Evolutionary conservation across 2,329 filamentous ascomycete species (phyloP), one percentile per base, ranked within the genome.

Genomic region (Colletotrichum simmondsii): DNA sequence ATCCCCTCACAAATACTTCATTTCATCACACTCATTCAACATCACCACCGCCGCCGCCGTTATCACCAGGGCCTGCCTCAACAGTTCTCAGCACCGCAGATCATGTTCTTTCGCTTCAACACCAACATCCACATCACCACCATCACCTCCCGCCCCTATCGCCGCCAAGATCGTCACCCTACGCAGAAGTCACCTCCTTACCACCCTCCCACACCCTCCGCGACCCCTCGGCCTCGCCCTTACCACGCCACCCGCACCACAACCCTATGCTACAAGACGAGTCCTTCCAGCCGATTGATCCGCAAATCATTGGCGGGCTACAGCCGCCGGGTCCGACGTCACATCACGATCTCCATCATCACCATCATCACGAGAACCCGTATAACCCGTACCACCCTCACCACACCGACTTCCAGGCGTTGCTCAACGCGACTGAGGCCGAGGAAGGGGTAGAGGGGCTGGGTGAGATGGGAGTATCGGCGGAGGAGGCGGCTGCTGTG

Each of bases 271-370:
- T 83, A 14, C 81, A 83, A 19, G 80, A 76, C 42, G 78, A 77
- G 19, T 74, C 72, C 8, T 88, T 87, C 77, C 87, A 89, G 65
- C 89, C 88, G 30, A 90, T 91, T 78, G 88, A 91, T 77, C 88
- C 89, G n/a, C 88, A 88, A 75, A 90, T 90, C 66, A 90, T 90
- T 76, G 42, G 42, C 19, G 86, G 83, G 58, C 85, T 87, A 64
- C 77, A 81, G 28, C 78, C 67, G 59, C 85, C 87, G 64, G 76
- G 81, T 24, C 78, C 67, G 14, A 71, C 59, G 5, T 74, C 79
- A 16, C 75, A 75, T 49, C 54, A 75, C 49, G 54, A 79, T 42
- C 37, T 42, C 37, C 37, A 42, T 42, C 75, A 75, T 52, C 54
- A 75, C 46, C 54, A 79, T 26, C 75, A 75, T 49, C 54, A 75